Conservation (phyloP, 148 eudicot genomes). For the Amaranthus palmeri region DNA sequence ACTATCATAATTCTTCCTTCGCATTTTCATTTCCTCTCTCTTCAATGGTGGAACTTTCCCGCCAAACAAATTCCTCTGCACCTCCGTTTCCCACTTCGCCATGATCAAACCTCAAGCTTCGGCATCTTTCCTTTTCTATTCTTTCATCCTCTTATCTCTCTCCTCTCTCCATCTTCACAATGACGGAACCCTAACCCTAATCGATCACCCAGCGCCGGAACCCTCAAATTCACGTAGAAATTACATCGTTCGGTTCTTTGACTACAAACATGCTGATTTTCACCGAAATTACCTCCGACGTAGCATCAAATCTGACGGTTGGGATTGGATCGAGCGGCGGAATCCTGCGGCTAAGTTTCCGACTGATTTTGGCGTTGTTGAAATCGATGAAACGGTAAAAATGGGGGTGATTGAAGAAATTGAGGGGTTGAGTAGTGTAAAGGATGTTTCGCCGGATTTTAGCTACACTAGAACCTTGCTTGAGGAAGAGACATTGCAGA, state of each 20-base stretch:
- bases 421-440: slow-evolving; percentile 54
- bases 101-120: slow-evolving; percentile 36
- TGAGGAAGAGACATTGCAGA: slow-evolving; percentile 30
- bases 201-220: neutral
- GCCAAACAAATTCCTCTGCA: slow-evolving; percentile 26
- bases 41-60: slow-evolving; percentile 34
- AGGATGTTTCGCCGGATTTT: slow-evolving; percentile 64
- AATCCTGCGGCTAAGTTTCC: slow-evolving; percentile 71
- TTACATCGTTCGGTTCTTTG: slow-evolving; percentile 61
- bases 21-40: neutral
- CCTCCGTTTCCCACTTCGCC: slow-evolving; percentile 19
- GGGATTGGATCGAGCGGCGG: slow-evolving; percentile 79
- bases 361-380: slow-evolving; percentile 76
- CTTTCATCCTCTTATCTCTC: slow-evolving; percentile 33
- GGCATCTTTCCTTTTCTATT: slow-evolving; percentile 24
- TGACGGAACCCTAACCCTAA: slow-evolving; percentile 43
- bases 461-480: slow-evolving; percentile 59
- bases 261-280: slow-evolving; percentile 47
- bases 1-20: neutral
- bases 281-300: slow-evolving; percentile 45
- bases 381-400: slow-evolving; percentile 35
- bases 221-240: slow-evolving; percentile 26
- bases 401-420: slow-evolving; percentile 42
- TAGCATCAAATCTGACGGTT: slow-evolving; percentile 33
- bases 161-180: slow-evolving; percentile 19